These are phyloP conservation scores for Yarrowia galli DNA, from an alignment of 1,139 yeast genomes.

Conservation along the genomic window DNA sequence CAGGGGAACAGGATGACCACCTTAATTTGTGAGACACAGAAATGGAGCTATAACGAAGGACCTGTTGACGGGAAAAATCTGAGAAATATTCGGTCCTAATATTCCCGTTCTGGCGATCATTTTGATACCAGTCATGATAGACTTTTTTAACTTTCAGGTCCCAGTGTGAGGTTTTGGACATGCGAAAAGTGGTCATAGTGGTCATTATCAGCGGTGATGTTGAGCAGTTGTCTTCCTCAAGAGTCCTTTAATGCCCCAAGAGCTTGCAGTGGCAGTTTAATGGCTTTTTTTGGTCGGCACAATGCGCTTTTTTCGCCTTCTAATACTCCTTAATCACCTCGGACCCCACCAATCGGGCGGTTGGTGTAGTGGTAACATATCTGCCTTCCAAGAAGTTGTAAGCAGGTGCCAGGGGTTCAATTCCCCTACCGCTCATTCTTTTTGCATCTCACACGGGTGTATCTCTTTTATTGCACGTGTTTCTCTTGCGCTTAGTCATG, in stretches of 20 bases:
- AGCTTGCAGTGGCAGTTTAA: too few species aligned
- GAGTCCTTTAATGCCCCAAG: too few species aligned
- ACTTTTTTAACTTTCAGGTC: too few species aligned
- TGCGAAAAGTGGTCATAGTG: too few species aligned
- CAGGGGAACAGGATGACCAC: neutral
- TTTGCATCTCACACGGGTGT: neutral
- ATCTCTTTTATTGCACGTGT: neutral
- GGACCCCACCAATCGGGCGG: slow-evolving; percentile 13
- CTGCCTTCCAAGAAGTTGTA: slow-evolving; percentile 16
- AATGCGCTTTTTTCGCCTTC: neutral
- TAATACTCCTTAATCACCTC: neutral
- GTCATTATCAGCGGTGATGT: too few species aligned
- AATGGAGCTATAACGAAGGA: too few species aligned
- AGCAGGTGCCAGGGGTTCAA: slow-evolving; percentile 32
- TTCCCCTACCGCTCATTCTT: slow-evolving; percentile 27
- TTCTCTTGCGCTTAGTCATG: neutral
- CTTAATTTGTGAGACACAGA: too few species aligned
- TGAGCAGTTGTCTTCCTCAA: too few species aligned
- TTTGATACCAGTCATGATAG: neutral
- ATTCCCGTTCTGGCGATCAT: neutral
- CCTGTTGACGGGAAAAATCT: too few species aligned
- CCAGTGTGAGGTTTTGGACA: too few species aligned
- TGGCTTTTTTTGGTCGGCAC: neutral
- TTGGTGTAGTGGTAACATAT: slow-evolving; percentile 30
- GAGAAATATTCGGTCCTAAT: neutral